Conservation (phyloP, 768 basidiomycete genomes). For the Boletus rubropictus region DNA sequence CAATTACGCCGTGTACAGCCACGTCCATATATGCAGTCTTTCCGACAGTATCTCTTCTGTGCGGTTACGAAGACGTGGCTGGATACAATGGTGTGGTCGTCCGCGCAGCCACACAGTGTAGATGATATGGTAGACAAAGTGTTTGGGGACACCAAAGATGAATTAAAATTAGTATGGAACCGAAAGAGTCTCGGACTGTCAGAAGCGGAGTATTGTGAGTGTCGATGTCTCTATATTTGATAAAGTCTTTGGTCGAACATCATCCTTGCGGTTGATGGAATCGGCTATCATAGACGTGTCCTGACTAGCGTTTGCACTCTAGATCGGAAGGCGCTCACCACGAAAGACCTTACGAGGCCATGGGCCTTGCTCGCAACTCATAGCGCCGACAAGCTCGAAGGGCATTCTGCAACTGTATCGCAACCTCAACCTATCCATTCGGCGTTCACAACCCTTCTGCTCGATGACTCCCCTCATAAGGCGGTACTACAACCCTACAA, state of each 20-base stretch:
- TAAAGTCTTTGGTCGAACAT: not conserved
- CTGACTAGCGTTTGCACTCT: slow-evolving; percentile 1
- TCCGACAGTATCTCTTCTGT: slow-evolving; percentile 60
- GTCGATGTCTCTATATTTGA: slow-evolving; percentile 4
- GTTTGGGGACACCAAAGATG: slow-evolving; percentile 41
- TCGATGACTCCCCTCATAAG: slow-evolving; percentile 50
- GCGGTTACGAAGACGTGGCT: slow-evolving; percentile 57
- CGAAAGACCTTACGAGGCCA: slow-evolving; percentile 69
- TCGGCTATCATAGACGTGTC: not conserved
- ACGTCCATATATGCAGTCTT: slow-evolving; percentile 61
- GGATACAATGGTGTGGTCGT: slow-evolving; percentile 87
- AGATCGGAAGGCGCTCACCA: slow-evolving; percentile 38
- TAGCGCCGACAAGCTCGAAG: slow-evolving; percentile 1
- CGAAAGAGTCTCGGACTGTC: slow-evolving; percentile 71
- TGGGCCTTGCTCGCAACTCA: slow-evolving; percentile 44
- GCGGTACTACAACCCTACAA: slow-evolving; percentile 73
- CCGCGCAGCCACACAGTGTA: slow-evolving; percentile 77
- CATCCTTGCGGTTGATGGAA: slow-evolving; percentile 12
- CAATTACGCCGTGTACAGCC: slow-evolving; percentile 43
- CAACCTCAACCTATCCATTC: slow-evolving; percentile 31
- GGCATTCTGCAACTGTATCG: not conserved
- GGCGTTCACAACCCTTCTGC: slow-evolving; percentile 42
- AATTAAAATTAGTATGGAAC: slow-evolving; percentile 68
- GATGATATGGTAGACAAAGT: slow-evolving; percentile 62
- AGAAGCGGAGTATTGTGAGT: slow-evolving; percentile 60